Evolutionary conservation across 1,139 yeast genomes (phyloP).

Genomic region (Diutina sp.): DNA sequence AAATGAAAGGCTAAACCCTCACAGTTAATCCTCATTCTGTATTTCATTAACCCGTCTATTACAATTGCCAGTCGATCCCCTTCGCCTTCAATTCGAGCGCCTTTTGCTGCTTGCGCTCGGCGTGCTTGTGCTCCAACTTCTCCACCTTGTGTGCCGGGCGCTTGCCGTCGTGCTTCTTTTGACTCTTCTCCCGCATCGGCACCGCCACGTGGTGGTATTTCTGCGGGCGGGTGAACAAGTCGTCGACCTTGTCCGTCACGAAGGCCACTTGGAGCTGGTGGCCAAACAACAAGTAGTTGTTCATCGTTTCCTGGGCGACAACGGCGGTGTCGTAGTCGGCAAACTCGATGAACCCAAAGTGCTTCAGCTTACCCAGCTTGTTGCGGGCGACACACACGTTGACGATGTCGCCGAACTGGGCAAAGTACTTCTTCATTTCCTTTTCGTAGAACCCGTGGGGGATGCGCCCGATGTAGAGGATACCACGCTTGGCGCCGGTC

Average conservation of each 20-base stretch:
- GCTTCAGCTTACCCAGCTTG: conserved; percentile 86
- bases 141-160: conserved; percentile 51
- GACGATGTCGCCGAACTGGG: conserved; percentile 78
- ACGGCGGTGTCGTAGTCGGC: conserved; percentile 63
- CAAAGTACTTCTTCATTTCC: conserved; percentile 69
- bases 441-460: conserved; percentile 87
- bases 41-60: not conserved
- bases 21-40: no score
- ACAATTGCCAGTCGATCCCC: conserved; percentile 1
- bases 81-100: not conserved
- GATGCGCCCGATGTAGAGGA: conserved; percentile 79
- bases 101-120: not conserved
- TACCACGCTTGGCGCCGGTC: conserved; percentile 34
- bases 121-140: conserved; percentile 15
- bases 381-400: conserved; percentile 77
- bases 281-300: conserved; percentile 80
- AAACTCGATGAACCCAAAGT: conserved; percentile 86
- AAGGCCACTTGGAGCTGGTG: conserved; percentile 63
- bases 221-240: conserved; percentile 27
- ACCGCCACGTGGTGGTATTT: conserved; percentile 34
- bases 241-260: conserved; percentile 25
- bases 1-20: no score
- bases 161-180: conserved; percentile 41
- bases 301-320: conserved; percentile 90
- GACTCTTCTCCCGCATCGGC: conserved; percentile 49